Base-by-base conservation (phyloP, 306 rosid species). In the Medicago arabica region DNA sequence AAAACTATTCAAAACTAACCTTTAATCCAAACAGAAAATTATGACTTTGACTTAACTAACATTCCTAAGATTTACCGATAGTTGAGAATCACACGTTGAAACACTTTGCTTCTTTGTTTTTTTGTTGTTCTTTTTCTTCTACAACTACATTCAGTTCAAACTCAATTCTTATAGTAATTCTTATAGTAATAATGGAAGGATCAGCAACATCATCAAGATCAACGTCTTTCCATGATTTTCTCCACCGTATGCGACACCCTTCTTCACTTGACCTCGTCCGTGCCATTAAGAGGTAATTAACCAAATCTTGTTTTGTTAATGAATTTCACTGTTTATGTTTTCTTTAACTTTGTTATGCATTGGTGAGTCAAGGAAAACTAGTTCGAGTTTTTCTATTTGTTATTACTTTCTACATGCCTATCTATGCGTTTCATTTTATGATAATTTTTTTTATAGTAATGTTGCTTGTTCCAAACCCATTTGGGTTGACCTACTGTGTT, bases 161-260 rank as follows among this genome's bases (percentile, higher is more conserved):
- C 39, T 59, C 38, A 58, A 58, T 58, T 34, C 7, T 15, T 15
- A 61, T 7, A 28, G 6, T 14, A 21, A 21, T 21, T 21, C 23
- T 60, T 1, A 13, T 15, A 59, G 9, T 65, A 11, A 19, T 19
- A 25, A 82, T 83, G 87, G 92, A 89, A 65, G 82, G 75, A 51
- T 44, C 82, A 46, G 4, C 2, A 23, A 1, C 28, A 23, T 23
- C 75, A 28, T 69, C 81, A n/a, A 23, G 75, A 31, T 65, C 83
- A 75, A 59, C 82, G 1, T 65, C 83, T 18, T 87, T 91, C 85
- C 86, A 78, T 23, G 97, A 84, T 78, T 91, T 87, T 80, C 92
- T 91, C 39, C 83, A 89, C 63, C 97, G 94, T 31, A 89, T 91
- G 97, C 86, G 94, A 67, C 89, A 91, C 75, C 97, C 92, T 53